phyloP scores from a whole-genome alignment of 352 stramenopile species.

The Pythium guiyangense region DNA sequence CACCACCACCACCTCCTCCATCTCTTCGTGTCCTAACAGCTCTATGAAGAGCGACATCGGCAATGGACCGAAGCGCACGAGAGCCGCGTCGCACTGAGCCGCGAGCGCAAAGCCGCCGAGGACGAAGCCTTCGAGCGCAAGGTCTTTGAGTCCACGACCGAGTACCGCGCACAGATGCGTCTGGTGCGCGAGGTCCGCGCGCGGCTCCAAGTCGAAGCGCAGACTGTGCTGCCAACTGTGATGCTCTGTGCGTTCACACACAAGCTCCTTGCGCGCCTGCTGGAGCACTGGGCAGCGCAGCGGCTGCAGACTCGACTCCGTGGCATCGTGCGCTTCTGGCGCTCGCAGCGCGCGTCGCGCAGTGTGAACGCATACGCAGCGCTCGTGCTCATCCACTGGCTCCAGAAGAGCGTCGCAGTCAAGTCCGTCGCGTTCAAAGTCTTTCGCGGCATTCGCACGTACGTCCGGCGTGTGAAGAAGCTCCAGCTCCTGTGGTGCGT shows the following conservation, averaged over 20 bases:
- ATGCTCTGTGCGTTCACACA: slow-evolving; percentile 45
- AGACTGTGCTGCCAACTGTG: slow-evolving; percentile 39
- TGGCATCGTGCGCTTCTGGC: slow-evolving; percentile 41
- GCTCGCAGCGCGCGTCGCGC: slow-evolving; percentile 28
- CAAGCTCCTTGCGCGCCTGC: slow-evolving; percentile 27
- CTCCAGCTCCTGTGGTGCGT: slow-evolving; percentile 50
- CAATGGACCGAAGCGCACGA: slow-evolving; percentile 37
- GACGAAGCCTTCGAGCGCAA: slow-evolving; percentile 43
- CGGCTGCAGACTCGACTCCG: slow-evolving; percentile 32
- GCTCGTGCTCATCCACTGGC: slow-evolving; percentile 48
- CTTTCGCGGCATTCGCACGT: slow-evolving; percentile 48
- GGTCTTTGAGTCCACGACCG: slow-evolving; percentile 40
- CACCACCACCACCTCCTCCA: too few relatives aligned
- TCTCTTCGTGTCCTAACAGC: slow-evolving; percentile 15
- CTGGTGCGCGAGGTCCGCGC: slow-evolving; percentile 30
- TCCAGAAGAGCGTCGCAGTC: slow-evolving; percentile 56
- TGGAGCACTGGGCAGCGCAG: slow-evolving; percentile 30
- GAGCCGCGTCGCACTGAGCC: slow-evolving; percentile 22
- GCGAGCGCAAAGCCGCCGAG: slow-evolving; percentile 32
- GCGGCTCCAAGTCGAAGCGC: slow-evolving; percentile 25
- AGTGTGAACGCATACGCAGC: slow-evolving; percentile 26
- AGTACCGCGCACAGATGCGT: slow-evolving; percentile 40
- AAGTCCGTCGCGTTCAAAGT: slow-evolving; percentile 50
- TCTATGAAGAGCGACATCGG: slow-evolving; percentile 37
- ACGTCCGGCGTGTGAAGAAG: slow-evolving; percentile 42